phyloP scores from a whole-genome alignment of 2,329 filamentous ascomycete genomes.

The Colletotrichum theobromicola region DNA sequence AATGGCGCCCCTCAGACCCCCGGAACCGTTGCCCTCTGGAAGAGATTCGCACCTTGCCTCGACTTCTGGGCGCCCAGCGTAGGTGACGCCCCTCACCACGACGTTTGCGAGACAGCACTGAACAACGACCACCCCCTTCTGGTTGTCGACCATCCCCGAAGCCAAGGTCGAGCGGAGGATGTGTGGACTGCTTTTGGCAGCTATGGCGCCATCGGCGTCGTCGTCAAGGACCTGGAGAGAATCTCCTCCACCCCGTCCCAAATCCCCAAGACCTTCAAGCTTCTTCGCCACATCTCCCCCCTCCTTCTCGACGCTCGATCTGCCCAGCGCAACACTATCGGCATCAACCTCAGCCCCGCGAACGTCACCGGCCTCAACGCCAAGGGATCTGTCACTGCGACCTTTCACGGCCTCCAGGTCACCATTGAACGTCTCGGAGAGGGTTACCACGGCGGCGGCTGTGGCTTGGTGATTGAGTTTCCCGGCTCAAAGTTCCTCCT shows the following conservation, averaged over 20 bases:
- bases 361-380: neutral
- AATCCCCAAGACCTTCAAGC: rapidly evolving
- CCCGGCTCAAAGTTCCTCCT: neutral
- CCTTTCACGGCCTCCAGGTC: neutral
- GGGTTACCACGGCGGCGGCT: neutral
- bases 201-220: neutral
- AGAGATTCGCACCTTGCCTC: neutral
- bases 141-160: neutral
- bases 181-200: neutral
- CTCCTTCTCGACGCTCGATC: neutral
- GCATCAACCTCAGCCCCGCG: neutral
- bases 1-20: neutral
- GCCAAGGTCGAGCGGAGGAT: neutral
- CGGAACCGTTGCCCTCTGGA: neutral
- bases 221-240: neutral
- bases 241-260: neutral
- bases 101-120: neutral
- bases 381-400: neutral
- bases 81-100: neutral
- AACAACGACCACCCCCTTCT: neutral
- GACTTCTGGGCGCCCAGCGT: neutral
- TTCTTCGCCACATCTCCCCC: neutral
- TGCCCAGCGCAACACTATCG: neutral
- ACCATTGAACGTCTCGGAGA: neutral
- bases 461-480: neutral